A percentile compares a stretch with the other conserved stretches of the same genome.
Conservation (phyloP, 1,139 yeast genomes). For the Saccharomyces pastorianus region DNA sequence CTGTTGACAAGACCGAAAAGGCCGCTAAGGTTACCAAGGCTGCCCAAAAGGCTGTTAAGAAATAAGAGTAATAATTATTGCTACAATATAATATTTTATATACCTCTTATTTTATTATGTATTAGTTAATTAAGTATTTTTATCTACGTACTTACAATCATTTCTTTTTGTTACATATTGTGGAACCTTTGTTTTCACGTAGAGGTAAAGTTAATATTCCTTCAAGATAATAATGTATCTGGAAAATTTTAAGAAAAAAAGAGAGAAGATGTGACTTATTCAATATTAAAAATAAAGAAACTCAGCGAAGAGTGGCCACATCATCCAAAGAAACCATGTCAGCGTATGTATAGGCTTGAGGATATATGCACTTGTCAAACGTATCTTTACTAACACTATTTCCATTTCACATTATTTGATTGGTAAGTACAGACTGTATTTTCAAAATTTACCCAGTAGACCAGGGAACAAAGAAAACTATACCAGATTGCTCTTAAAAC, state of each 20-base stretch:
- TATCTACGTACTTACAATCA: not conserved
- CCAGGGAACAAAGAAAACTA: slow-evolving; percentile 21
- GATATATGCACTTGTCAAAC: not conserved
- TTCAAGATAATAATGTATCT: no score
- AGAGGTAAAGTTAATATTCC: no score
- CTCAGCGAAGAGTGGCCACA: not conserved
- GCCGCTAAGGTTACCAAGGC: slow-evolving; percentile 99
- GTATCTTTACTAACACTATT: slow-evolving; percentile 1
- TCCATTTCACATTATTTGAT: not conserved
- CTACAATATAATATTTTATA: not conserved
- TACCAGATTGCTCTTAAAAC: slow-evolving; percentile 14
- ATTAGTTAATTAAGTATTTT: slow-evolving; percentile 3
- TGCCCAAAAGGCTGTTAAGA: slow-evolving; percentile 11
- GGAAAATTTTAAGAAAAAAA: no score
- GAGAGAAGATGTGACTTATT: not conserved
- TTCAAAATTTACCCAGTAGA: slow-evolving; percentile 23
- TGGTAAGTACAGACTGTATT: slow-evolving; percentile 9
- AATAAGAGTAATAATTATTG: slow-evolving; percentile 6
- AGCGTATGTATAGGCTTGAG: not conserved
- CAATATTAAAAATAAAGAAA: not conserved
- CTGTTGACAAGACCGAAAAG: slow-evolving; percentile 87
- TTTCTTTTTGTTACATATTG: no score
- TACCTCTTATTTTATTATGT: slow-evolving; percentile 2
- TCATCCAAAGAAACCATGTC: not conserved
- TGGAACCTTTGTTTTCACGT: not conserved